Evolutionary conservation across 2,329 filamentous ascomycete species (phyloP).

Genomic region (Ceratocystis ficicola): DNA sequence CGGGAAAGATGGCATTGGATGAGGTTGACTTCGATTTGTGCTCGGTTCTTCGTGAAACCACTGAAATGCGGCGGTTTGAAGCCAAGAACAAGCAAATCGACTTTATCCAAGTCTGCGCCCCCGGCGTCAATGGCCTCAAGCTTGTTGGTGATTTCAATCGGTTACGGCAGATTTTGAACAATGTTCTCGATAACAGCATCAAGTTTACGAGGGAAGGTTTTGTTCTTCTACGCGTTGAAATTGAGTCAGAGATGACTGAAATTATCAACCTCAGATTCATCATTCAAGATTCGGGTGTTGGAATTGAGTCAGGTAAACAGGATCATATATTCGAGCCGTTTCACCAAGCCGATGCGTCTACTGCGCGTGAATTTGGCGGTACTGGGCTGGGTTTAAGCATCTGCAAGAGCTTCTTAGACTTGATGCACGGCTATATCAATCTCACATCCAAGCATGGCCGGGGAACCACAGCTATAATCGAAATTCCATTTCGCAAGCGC

Average conservation of each 20-base stretch:
- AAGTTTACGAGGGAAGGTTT: slow-evolving; percentile 60
- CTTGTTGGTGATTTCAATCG: slow-evolving; percentile 80
- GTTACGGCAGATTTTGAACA: slow-evolving; percentile 71
- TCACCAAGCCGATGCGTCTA: slow-evolving; percentile 69
- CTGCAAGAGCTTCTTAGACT: slow-evolving; percentile 64
- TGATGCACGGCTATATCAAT: slow-evolving; percentile 66
- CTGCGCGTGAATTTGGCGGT: slow-evolving; percentile 64
- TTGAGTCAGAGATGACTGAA: slow-evolving; percentile 52
- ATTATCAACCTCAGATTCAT: slow-evolving; percentile 57
- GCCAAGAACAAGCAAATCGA: slow-evolving; percentile 67
- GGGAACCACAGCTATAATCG: slow-evolving; percentile 64
- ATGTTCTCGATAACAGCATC: slow-evolving; percentile 64
- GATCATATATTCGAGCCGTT: slow-evolving; percentile 67
- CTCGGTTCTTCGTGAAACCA: slow-evolving; percentile 63
- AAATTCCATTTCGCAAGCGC: slow-evolving; percentile 60
- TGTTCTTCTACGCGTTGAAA: slow-evolving; percentile 53
- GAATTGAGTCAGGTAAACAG: slow-evolving; percentile 65
- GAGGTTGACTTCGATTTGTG: slow-evolving; percentile 69
- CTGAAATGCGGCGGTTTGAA: slow-evolving; percentile 77
- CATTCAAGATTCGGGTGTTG: slow-evolving; percentile 68
- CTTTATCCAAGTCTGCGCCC: slow-evolving; percentile 53
- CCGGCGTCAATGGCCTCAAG: slow-evolving; percentile 47
- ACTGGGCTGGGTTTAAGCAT: slow-evolving; percentile 70
- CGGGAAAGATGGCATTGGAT: slow-evolving; percentile 63
- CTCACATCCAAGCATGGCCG: slow-evolving; percentile 54